Percentiles rank a stretch among this genome's conserved stretches.
Evolutionary conservation across 805 yeast genomes (phyloP).

Genomic region (Yueomyces sinensis): DNA sequence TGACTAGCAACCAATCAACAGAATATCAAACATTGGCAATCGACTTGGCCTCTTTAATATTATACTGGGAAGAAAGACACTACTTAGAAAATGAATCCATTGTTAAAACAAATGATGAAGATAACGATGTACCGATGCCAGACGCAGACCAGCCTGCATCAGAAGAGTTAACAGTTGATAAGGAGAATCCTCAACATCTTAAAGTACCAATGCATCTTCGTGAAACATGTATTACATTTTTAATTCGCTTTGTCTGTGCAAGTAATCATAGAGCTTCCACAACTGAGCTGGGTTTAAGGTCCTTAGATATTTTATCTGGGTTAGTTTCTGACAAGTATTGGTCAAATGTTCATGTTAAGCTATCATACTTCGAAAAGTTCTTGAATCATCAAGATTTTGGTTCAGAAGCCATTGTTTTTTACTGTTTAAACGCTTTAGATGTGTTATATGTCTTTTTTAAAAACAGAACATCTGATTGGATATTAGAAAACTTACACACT

Average conservation of each 20-base stretch:
- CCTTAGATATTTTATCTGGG: constrained; percentile 63
- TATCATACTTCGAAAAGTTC: constrained; percentile 80
- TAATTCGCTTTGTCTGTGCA: constrained; percentile 78
- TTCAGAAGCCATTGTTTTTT: constrained; percentile 55
- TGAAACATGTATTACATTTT: constrained; percentile 81
- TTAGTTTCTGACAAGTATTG: constrained; percentile 62
- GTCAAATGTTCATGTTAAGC: constrained; percentile 81
- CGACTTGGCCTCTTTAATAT: constrained; percentile 74
- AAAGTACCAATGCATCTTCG: constrained; percentile 54
- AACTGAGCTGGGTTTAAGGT: constrained; percentile 67
- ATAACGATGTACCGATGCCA: constrained; percentile 19
- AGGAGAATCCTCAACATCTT: constrained; percentile 1
- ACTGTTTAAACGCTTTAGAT: constrained; percentile 82
- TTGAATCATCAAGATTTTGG: constrained; percentile 64
- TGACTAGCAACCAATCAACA: constrained; percentile 58
- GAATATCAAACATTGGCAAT: constrained; percentile 81
- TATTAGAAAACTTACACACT: constrained; percentile 51
- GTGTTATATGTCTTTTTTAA: constrained; percentile 74
- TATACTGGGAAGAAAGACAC: constrained; percentile 64
- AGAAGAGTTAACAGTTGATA: constrained; percentile 1
- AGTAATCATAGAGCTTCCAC: constrained; percentile 78
- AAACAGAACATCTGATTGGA: constrained; percentile 70
- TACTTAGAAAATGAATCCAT: constrained; percentile 17
- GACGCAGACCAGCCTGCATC: constrained; percentile 7
- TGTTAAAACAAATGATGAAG: constrained; percentile 8